These are phyloP conservation scores for Sungouiella thailandica DNA, from an alignment of 805 yeast genomes.

Conservation along the genomic window DNA sequence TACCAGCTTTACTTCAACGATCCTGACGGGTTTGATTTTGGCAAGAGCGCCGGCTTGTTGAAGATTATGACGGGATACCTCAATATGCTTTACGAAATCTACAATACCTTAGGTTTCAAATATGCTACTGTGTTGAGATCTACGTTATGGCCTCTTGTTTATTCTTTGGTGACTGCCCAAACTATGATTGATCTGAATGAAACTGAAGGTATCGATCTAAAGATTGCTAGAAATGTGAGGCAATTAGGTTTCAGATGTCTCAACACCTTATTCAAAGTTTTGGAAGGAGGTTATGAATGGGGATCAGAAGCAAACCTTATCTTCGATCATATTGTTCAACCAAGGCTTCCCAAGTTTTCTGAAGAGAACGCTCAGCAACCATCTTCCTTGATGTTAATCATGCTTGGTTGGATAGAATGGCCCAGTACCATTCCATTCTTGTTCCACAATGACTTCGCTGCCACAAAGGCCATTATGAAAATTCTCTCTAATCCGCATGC, in stretches of 20 bases:
- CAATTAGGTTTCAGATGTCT: slow-evolving; percentile 65
- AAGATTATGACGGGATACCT: slow-evolving; percentile 62
- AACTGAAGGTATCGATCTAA: slow-evolving; percentile 17
- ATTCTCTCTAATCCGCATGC: slow-evolving; percentile 51
- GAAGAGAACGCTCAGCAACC: slow-evolving; percentile 79
- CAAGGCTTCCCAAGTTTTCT: slow-evolving; percentile 65
- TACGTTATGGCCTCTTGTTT: slow-evolving; percentile 54
- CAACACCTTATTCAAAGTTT: slow-evolving; percentile 46
- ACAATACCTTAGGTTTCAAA: slow-evolving; percentile 54
- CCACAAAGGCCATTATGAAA: slow-evolving; percentile 51
- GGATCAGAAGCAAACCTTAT: slow-evolving; percentile 39
- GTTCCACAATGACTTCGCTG: slow-evolving; percentile 49
- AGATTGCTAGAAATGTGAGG: slow-evolving; percentile 56
- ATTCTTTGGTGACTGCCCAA: slow-evolving; percentile 52
- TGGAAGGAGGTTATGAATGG: slow-evolving; percentile 59
- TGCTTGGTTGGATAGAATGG: slow-evolving; percentile 48
- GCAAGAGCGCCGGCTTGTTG: slow-evolving; percentile 23
- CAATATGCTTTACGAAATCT: slow-evolving; percentile 52
- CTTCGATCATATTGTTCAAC: slow-evolving; percentile 49
- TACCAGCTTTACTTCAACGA: slow-evolving; percentile 3
- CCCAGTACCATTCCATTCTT: slow-evolving; percentile 47
- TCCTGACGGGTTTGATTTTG: slow-evolving; percentile 27
- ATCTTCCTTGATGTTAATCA: slow-evolving; percentile 66
- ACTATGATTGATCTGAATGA: slow-evolving; percentile 23
- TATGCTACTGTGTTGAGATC: slow-evolving; percentile 45